Evolutionary conservation across 768 basidiomycete species (phyloP), one percentile per base, ranked within the genome.

Genomic region (Pisolithus marmoratus): DNA sequence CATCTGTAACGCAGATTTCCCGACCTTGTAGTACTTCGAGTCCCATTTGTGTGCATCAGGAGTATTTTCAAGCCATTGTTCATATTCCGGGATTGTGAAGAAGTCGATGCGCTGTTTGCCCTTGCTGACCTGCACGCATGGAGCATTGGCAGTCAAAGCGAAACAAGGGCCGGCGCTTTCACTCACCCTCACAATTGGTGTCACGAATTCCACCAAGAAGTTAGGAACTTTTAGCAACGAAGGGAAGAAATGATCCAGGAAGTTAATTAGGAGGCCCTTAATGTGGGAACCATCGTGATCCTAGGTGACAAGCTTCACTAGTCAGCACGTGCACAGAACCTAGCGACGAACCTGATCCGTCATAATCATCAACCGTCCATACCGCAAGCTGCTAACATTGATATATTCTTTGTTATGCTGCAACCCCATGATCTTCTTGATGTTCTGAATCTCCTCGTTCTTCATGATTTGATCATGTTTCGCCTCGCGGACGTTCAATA

Each of bases 211-310:
- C 36, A 98, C 90, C 46, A 99, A 73, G 72, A 99, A 99, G 53
- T 87, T 84, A 1, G 91, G 87, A 17, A 96, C 70, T 66, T 85
- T 92, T 52, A 99, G 78, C 20, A 99, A 75, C 2, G 95, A 96
- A 1, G 96, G 96, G 69, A 87, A 97, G 69, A 94, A 98, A 65
- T 94, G 88, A 62, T 98, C 96, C 54, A 99, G 73, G 68, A 94
- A 98, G 71, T 99, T 99, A 73, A 99, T 94, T 46, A 99, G 78
- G 8, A 98, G 81, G n/a, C 96, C 96, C 70, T 99, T 99, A 74
- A 99, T 99, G 72, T 99, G 96, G n/a, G 96, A 98, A 48, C 96
- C 96, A 70, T 99, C 96, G 71, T 98, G 93, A 82, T 99, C 96
- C 93, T 96, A 63, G 4, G 46, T 43, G 5, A 40, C 26, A n/a